phyloP scores from a whole-genome alignment of 768 basidiomycete species.

The Chalciporus piperatus region DNA sequence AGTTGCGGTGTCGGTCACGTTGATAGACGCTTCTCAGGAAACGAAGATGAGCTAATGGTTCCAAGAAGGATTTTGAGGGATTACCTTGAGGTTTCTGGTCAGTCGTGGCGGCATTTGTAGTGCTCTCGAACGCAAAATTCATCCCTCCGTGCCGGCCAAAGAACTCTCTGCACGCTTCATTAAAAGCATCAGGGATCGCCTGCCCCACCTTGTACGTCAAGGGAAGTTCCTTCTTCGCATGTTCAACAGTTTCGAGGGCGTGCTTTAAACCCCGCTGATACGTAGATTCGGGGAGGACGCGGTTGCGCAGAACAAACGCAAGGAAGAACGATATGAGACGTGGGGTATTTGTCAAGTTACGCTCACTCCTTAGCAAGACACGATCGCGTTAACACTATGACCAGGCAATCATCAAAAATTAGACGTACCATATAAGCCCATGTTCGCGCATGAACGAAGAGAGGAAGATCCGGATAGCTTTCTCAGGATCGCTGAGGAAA shows the following conservation, averaged over 20 bases:
- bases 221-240: constrained; percentile 43
- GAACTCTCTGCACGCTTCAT: constrained; percentile 43
- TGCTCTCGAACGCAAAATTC: constrained; percentile 27
- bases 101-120: constrained; percentile 1
- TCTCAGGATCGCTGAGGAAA: constrained; percentile 66
- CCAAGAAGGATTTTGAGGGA: neutral
- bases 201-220: constrained; percentile 38
- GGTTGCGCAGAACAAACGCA: constrained; percentile 54
- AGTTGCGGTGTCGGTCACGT: constrained; percentile 14
- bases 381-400: neutral
- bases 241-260: constrained; percentile 43
- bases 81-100: constrained; percentile 9
- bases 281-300: constrained; percentile 47
- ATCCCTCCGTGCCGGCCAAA: constrained; percentile 49
- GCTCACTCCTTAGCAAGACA: constrained; percentile 39
- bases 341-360: constrained; percentile 49
- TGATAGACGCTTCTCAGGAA: constrained; percentile 12
- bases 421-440: constrained; percentile 65
- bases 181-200: constrained; percentile 44
- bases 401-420: neutral
- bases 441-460: constrained; percentile 66
- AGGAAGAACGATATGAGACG: constrained; percentile 59
- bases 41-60: constrained; percentile 6
- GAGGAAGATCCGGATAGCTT: constrained; percentile 58
- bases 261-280: constrained; percentile 46